phyloP scores from a whole-genome alignment of 495 filamentous ascomycete genomes.

The Penicillium arizonense region DNA sequence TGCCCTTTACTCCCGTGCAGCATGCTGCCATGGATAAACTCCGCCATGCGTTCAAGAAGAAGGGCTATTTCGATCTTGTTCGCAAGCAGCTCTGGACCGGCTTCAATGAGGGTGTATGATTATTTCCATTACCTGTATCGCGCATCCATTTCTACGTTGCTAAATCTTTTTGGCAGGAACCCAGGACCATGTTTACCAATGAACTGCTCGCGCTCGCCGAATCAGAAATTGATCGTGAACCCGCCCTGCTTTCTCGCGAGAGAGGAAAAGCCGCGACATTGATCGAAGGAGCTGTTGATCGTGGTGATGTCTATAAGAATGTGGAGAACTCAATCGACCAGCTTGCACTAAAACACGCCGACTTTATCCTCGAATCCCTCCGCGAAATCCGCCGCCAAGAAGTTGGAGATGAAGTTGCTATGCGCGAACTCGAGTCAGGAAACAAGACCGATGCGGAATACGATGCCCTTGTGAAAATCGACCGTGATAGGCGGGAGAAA shows the following conservation, averaged over 20 bases:
- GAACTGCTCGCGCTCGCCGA: constrained; percentile 70
- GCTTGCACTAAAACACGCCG: constrained; percentile 63
- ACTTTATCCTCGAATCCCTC: constrained; percentile 62
- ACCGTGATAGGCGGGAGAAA: constrained; percentile 61
- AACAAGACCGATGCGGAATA: constrained; percentile 84
- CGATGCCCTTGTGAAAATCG: constrained; percentile 65
- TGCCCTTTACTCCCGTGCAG: constrained; percentile 71
- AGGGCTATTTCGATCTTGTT: constrained; percentile 82
- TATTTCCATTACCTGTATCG: not conserved
- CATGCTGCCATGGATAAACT: constrained; percentile 74
- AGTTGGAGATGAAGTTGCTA: constrained; percentile 70
- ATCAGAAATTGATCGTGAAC: constrained; percentile 78
- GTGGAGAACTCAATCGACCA: constrained; percentile 65
- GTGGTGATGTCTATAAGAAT: constrained; percentile 75
- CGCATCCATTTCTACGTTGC: not conserved
- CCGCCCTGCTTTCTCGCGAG: constrained; percentile 71
- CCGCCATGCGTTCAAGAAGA: constrained; percentile 83
- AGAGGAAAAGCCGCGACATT: constrained; percentile 77
- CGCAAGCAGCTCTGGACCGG: constrained; percentile 79
- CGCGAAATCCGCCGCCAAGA: constrained; percentile 69
- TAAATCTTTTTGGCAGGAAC: constrained; percentile 51
- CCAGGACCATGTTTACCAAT: constrained; percentile 63
- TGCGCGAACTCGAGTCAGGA: constrained; percentile 64
- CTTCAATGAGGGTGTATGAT: constrained; percentile 70
- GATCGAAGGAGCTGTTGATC: constrained; percentile 83